These are phyloP conservation scores for Aethionema arabicum DNA, from an alignment of 345 rosid species.

Conservation along the genomic window DNA sequence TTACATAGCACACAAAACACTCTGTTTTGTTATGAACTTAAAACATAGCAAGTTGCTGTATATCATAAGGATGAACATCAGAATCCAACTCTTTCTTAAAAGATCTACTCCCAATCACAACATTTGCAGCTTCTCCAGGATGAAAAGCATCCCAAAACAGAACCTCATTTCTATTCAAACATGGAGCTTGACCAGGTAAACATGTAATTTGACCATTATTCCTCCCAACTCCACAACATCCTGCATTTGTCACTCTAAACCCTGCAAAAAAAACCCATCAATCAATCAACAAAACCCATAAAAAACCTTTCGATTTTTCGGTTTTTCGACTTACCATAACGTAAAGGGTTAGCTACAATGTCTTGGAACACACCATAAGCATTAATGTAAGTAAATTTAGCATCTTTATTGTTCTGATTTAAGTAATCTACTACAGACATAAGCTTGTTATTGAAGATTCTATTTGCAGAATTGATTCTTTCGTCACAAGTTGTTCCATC, in stretches of 20 bases:
- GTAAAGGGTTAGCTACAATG: slow-evolving; percentile 38
- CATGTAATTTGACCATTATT: slow-evolving; percentile 76
- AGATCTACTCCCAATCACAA: slow-evolving; percentile 50
- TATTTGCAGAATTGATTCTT: slow-evolving; percentile 63
- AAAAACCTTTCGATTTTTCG: neutral
- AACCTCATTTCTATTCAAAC: slow-evolving; percentile 51
- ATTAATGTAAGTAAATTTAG: slow-evolving; percentile 64
- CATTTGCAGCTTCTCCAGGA: slow-evolving; percentile 63
- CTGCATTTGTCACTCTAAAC: slow-evolving; percentile 52
- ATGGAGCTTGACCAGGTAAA: slow-evolving; percentile 57
- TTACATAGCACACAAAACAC: neutral
- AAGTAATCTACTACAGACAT: slow-evolving; percentile 59
- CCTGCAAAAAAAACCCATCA: slow-evolving; percentile 34
- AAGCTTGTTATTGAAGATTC: slow-evolving; percentile 73
- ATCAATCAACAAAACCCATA: neutral
- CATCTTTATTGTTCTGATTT: slow-evolving; percentile 57
- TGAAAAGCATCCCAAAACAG: slow-evolving; percentile 80
- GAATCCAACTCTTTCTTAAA: slow-evolving; percentile 45
- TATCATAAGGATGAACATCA: slow-evolving; percentile 62
- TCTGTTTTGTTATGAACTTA: slow-evolving; percentile 17
- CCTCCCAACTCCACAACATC: slow-evolving; percentile 76
- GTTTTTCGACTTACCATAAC: slow-evolving; percentile 30
- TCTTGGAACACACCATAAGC: slow-evolving; percentile 80
- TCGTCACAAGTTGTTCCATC: slow-evolving; percentile 67
- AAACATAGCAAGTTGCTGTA: slow-evolving; percentile 53